Base-by-base conservation (phyloP, 371 early-diverging fungal genomes). In the Actinomucor elegans region DNA sequence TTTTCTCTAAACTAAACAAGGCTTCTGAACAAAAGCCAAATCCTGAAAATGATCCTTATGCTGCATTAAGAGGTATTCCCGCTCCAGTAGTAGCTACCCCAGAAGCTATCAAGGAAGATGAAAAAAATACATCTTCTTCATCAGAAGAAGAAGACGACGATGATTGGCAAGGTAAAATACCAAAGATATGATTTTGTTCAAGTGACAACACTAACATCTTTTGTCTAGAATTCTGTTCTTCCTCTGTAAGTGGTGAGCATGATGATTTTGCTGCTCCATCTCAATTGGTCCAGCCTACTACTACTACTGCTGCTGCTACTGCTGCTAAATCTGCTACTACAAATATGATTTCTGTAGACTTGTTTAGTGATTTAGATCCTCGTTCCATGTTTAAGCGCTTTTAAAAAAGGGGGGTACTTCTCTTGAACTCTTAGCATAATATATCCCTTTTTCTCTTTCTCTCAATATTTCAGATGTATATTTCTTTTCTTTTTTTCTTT, bases 121-220 rank as follows among this genome's bases (percentile, higher is more conserved):
- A 29, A 29, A 18, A 18, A 26, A 57, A 45, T 23, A 15, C 20
- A 14, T 31, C 17, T 1, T 23, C 27, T 11, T 51, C 37, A 11
- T 14, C 38, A 37, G 28, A 46, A 42, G 45, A 44, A 37, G 52
- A 50, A 2, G 58, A 57, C 2, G 58, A 57, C 33, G 58, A 57
- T 26, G 58, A 57, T 9, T 57, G 57, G 57, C 57, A 57, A 57
- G 58, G 58, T 57, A 57, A 12, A n/a, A 15, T 32, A n/a, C n/a
- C n/a, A n/a, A n/a, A 15, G 15, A 40, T 10, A n/a, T 14, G 15
- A 33, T 15, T 18, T 4, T 29, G n/a, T 4, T 12, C 29, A 23
- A n/a, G 20, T 6, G 21, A 15, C 27, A 5, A 36, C 29, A 35
- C n/a, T 21, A 9, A 36, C 12, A 17, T 35, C 8, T 4, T 45